phyloP scores from a whole-genome alignment of 2,329 filamentous ascomycete genomes.

The Nannizzia gypsea region DNA sequence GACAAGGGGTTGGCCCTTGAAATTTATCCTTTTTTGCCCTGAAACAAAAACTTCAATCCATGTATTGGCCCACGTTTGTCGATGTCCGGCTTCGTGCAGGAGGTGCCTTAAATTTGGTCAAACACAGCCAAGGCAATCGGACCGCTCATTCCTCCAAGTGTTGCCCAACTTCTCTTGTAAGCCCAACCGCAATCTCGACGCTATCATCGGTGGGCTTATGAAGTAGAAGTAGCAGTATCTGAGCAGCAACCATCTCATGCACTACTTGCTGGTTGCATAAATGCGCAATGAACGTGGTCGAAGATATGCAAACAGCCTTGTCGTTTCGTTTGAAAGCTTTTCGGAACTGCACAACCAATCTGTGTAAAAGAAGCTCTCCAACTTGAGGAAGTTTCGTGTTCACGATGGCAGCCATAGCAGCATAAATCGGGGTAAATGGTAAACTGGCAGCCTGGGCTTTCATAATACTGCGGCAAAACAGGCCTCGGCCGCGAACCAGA shows the following conservation, averaged over 20 bases:
- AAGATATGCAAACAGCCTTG: constrained; percentile 86
- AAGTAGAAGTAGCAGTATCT: constrained; percentile 82
- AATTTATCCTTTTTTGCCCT: constrained; percentile 92
- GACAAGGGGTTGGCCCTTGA: constrained; percentile 83
- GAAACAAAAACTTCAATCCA: constrained; percentile 97
- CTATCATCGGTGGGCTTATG: constrained; percentile 95
- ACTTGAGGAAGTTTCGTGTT: constrained; percentile 96
- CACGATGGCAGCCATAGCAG: constrained; percentile 88
- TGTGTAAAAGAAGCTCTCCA: constrained; percentile 75
- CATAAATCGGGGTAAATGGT: constrained; percentile 92
- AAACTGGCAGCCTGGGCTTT: constrained; percentile 94
- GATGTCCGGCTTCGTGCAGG: constrained; percentile 89
- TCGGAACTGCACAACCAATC: constrained; percentile 81
- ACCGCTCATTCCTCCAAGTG: constrained; percentile 92
- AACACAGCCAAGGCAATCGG: constrained; percentile 82
- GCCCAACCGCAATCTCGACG: constrained; percentile 89
- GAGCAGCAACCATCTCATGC: constrained; percentile 83
- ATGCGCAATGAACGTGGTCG: constrained; percentile 89
- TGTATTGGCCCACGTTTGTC: constrained; percentile 98
- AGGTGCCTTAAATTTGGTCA: constrained; percentile 92
- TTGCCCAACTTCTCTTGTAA: constrained; percentile 86
- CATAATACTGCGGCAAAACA: constrained; percentile 96
- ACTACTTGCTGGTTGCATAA: constrained; percentile 93
- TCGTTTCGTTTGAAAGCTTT: constrained; percentile 95
- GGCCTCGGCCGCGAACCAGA: constrained; percentile 72